These are phyloP conservation scores for Botrytis squamosa DNA, from an alignment of 2,329 filamentous ascomycete species.

Conservation along the genomic window DNA sequence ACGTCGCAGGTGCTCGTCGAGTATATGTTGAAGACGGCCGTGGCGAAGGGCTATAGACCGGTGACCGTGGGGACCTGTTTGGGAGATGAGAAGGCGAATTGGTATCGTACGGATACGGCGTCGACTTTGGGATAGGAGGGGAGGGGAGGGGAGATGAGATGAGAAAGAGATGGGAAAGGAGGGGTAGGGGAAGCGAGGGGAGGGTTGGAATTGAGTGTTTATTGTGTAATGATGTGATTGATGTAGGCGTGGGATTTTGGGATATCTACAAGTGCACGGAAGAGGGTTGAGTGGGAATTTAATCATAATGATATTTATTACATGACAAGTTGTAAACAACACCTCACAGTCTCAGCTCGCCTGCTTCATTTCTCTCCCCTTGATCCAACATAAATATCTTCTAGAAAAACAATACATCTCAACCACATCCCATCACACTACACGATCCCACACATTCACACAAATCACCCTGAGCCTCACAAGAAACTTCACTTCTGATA, in stretches of 20 bases:
- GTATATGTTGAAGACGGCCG: conserved; percentile 37
- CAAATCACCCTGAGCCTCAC: background rate
- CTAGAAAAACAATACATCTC: background rate
- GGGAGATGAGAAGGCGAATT: conserved; percentile 42
- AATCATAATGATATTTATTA: background rate
- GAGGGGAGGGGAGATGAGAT: background rate
- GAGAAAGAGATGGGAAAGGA: background rate
- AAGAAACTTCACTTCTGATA: background rate
- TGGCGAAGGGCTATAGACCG: conserved; percentile 39
- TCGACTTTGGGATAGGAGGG: background rate
- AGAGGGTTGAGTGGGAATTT: background rate
- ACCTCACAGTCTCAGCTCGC: background rate
- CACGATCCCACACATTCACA: background rate
- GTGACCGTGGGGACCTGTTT: conserved; percentile 48
- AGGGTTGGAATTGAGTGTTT: no score
- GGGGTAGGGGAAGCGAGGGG: background rate
- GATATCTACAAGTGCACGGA: background rate
- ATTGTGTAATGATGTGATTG: background rate
- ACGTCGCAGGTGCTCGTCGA: conserved; percentile 35
- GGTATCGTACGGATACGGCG: conserved; percentile 41
- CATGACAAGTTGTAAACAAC: background rate
- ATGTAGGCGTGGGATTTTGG: background rate
- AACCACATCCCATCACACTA: rapidly evolving
- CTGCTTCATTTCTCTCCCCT: background rate
- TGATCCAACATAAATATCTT: background rate